Evolutionary conservation across 768 basidiomycete genomes (phyloP).

Genomic region (Naganishia antarctica): DNA sequence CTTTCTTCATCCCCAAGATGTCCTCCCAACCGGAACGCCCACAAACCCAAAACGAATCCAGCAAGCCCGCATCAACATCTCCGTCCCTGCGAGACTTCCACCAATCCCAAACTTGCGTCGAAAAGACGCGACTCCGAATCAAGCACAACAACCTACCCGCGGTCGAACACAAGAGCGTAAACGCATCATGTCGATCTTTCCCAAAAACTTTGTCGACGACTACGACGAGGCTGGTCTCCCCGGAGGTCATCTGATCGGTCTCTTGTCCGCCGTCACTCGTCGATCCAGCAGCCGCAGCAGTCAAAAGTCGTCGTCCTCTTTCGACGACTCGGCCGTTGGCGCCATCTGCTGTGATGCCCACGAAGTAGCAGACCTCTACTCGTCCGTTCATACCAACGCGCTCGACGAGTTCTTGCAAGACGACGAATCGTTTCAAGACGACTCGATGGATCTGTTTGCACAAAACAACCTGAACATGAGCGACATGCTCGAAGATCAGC

Average conservation of each 20-base stretch:
- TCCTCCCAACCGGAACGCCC: constrained; percentile 1
- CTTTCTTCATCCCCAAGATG: constrained; percentile 19
- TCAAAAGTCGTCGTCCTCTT: constrained; percentile 13
- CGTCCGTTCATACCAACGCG: constrained; percentile 1
- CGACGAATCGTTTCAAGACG: background rate
- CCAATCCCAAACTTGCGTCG: constrained; percentile 5
- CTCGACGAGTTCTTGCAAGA: constrained; percentile 12
- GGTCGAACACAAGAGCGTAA: constrained; percentile 9
- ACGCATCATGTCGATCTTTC: constrained; percentile 15
- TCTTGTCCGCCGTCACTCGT: background rate
- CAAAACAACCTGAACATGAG: constrained; percentile 2
- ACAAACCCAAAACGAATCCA: background rate
- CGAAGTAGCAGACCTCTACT: background rate
- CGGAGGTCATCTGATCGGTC: constrained; percentile 1
- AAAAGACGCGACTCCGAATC: background rate
- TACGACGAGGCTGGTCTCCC: constrained; percentile 16
- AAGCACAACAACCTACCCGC: background rate
- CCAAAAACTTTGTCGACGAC: constrained; percentile 22
- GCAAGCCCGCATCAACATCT: constrained; percentile 6
- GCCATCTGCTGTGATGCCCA: constrained; percentile 16
- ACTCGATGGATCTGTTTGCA: background rate
- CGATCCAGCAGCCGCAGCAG: constrained; percentile 22
- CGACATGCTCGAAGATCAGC: constrained; percentile 9
- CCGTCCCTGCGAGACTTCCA: constrained; percentile 9
- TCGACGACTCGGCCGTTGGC: constrained; percentile 16